Evolutionary conservation across 2,329 filamentous ascomycete species (phyloP).

Genomic region (Penicillium sp.): DNA sequence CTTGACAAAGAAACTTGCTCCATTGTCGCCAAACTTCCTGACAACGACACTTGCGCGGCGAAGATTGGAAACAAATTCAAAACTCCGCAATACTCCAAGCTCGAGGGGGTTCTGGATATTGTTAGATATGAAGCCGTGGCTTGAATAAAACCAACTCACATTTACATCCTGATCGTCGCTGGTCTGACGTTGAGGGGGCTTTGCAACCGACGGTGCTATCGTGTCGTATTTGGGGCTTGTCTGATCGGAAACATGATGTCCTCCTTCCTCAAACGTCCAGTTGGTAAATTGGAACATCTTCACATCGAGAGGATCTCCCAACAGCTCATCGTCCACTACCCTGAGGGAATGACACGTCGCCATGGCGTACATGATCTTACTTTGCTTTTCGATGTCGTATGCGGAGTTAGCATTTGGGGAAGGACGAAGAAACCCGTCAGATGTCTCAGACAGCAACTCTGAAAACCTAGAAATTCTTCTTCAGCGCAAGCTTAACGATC

Average conservation of each 20-base stretch:
- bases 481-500: conserved; percentile 13
- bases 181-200: conserved; percentile 61
- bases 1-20: conserved; percentile 89
- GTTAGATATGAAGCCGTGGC: neutral
- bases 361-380: conserved; percentile 86
- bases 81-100: conserved; percentile 84
- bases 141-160: conserved; percentile 17
- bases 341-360: conserved; percentile 93
- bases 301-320: conserved; percentile 90
- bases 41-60: conserved; percentile 91
- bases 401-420: conserved; percentile 57
- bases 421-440: conserved; percentile 56
- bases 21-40: conserved; percentile 78
- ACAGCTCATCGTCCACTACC: conserved; percentile 79
- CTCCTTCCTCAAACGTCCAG: conserved; percentile 85
- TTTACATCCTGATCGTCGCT: conserved; percentile 18
- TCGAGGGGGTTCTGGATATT: conserved; percentile 59
- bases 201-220: conserved; percentile 73
- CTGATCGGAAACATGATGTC: conserved; percentile 64
- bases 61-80: conserved; percentile 93
- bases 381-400: conserved; percentile 60
- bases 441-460: conserved; percentile 66
- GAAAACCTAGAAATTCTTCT: conserved; percentile 57
- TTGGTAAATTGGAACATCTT: conserved; percentile 98
- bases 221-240: conserved; percentile 76